phyloP scores from a whole-genome alignment of 176 grass and related monocot species.

The Oryza coarctata region DNA sequence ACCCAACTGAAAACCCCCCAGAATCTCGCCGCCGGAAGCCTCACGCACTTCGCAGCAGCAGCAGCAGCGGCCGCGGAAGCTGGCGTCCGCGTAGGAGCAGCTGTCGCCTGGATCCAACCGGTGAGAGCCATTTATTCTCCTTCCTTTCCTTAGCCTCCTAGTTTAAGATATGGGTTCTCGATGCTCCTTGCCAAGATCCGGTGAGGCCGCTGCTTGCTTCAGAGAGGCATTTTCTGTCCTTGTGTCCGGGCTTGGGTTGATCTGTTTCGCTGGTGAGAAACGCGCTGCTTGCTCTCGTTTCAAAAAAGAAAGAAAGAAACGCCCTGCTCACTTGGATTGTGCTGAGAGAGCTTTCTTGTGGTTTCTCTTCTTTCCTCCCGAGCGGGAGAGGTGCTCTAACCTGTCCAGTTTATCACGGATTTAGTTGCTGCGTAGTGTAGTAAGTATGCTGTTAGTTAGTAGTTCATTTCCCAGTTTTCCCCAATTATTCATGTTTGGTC shows the following conservation, averaged over 20 bases:
- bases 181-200: neutral
- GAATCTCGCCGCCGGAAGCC: neutral
- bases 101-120: conserved; percentile 9
- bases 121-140: conserved; percentile 12
- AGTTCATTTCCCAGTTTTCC: neutral
- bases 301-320: too few species aligned
- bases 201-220: neutral
- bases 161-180: conserved; percentile 1
- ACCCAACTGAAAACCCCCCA: conserved; percentile 8
- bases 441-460: neutral
- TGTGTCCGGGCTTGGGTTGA: neutral
- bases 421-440: neutral
- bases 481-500: neutral
- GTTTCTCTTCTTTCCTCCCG: neutral
- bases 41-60: neutral
- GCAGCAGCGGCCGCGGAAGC: conserved; percentile 8
- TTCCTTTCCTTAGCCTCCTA: neutral
- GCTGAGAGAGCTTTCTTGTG: neutral
- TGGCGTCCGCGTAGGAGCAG: conserved; percentile 1
- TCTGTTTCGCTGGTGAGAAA: neutral
- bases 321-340: too few species aligned
- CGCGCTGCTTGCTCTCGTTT: neutral
- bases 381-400: too few species aligned
- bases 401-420: too few species aligned
- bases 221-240: neutral